phyloP scores from a whole-genome alignment of 2,329 filamentous ascomycete species.

The Polychaeton citri region DNA sequence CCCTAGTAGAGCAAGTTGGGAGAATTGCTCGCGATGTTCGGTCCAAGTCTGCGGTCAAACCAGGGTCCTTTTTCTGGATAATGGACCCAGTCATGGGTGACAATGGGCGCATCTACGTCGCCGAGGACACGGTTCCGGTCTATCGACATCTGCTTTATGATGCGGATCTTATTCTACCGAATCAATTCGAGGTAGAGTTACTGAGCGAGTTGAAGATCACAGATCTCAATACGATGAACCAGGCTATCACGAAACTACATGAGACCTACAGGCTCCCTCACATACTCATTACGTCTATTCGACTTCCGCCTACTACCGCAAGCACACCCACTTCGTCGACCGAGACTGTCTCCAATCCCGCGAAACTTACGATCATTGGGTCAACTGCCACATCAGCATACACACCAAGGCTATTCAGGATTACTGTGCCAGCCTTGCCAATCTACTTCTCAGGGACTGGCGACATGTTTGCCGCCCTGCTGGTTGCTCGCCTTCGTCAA shows the following conservation, averaged over 20 bases:
- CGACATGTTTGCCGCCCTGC: constrained; percentile 94
- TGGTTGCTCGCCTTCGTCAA: constrained; percentile 76
- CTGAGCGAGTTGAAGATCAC: constrained; percentile 75
- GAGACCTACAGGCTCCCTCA: constrained; percentile 59
- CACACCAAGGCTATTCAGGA: constrained; percentile 69
- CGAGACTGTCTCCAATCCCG: constrained; percentile 4
- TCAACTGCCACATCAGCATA: constrained; percentile 54
- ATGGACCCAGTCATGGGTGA: constrained; percentile 98
- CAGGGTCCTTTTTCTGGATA: constrained; percentile 88
- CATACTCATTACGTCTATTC: constrained; percentile 83
- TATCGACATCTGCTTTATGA: constrained; percentile 69
- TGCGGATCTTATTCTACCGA: constrained; percentile 86
- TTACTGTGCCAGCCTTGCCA: constrained; percentile 75
- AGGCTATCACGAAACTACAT: constrained; percentile 68
- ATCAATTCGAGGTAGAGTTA: constrained; percentile 94
- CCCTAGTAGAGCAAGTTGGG: constrained; percentile 72
- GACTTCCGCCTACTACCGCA: constrained; percentile 43
- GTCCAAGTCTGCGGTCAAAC: constrained; percentile 39
- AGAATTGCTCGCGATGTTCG: constrained; percentile 71
- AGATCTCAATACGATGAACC: constrained; percentile 56
- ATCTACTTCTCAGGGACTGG: constrained; percentile 94
- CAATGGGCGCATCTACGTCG: constrained; percentile 82
- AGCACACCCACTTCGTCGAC: constrained; percentile 25
- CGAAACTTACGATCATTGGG: constrained; percentile 49
- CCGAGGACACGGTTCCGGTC: constrained; percentile 77